phyloP scores from a whole-genome alignment of 768 basidiomycete genomes.

The Nidularia pulvinata region DNA sequence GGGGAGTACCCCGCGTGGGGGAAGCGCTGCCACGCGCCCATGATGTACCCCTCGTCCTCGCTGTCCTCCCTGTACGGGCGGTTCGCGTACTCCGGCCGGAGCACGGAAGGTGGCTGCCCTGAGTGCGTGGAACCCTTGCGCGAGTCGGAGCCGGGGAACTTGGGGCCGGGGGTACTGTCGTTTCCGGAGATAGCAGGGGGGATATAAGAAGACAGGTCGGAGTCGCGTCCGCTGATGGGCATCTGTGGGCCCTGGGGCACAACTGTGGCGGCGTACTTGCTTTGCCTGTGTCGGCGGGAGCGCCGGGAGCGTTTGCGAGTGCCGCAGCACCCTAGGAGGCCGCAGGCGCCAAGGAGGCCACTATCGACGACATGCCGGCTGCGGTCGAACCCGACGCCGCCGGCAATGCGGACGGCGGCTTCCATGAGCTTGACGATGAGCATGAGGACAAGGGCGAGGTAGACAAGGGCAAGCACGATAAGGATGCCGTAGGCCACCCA shows the following conservation, averaged over 20 bases:
- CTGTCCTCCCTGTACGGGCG: constrained; percentile 77
- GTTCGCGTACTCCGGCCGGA: constrained; percentile 79
- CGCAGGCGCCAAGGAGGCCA: constrained; percentile 85
- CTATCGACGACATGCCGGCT: constrained; percentile 79
- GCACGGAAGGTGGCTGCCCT: constrained; percentile 66
- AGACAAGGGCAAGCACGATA: constrained; percentile 79
- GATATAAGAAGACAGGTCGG: constrained; percentile 50
- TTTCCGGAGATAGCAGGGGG: constrained; percentile 34
- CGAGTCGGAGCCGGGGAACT: constrained; percentile 31
- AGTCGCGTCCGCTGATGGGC: constrained; percentile 18
- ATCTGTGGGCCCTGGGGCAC: background rate
- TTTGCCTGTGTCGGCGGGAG: constrained; percentile 17
- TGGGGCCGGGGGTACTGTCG: constrained; percentile 18
- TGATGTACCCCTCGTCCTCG: constrained; percentile 87
- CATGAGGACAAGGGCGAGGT: constrained; percentile 81
- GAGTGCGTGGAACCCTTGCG: constrained; percentile 54
- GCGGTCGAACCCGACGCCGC: constrained; percentile 81
- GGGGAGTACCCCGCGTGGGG: constrained; percentile 48
- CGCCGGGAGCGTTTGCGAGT: constrained; percentile 36
- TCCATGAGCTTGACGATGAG: constrained; percentile 86
- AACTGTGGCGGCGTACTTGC: constrained; percentile 3
- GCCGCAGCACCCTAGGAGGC: constrained; percentile 68
- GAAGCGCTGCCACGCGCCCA: constrained; percentile 93
- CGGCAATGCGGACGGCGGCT: constrained; percentile 75
- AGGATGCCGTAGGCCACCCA: constrained; percentile 97